Base-by-base conservation (phyloP, 352 stramenopile species). In the Globisporangium cylindrosporum region DNA sequence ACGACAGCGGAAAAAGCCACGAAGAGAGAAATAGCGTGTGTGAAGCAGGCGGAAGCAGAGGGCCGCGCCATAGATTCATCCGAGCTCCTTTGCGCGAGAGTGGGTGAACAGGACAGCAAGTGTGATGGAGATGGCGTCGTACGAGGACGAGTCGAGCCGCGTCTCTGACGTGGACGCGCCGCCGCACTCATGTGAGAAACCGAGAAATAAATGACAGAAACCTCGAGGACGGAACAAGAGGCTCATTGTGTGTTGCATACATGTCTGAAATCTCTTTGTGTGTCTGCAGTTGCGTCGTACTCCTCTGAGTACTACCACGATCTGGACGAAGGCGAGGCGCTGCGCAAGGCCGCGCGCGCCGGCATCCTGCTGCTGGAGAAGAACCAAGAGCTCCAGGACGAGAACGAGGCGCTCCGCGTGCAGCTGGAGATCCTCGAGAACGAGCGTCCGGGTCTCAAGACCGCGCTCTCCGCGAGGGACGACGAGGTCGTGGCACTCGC, bases 331-430 rank as follows among this genome's bases (percentile, higher is more conserved):
- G 77, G 88, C n/a, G 81, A 91, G 38, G 78, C 81, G 55, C 76
- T 92, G 20, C 81, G 73, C 54, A 84, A 84, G 43, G 83, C 86
- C 36, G 86, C 84, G 12, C 84, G 86, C 43, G 82, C 82, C 18
- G 86, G 86, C 0, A 90, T 94, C 43, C 70, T 86, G 59, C 67
- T 94, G 41, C 67, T 94, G 56, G 86, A 94, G 73, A 78, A 84
- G 63, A 94, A 92, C 51, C 75, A 84, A 36, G 84, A 89, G 59
- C 71, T 94, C 7, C 73, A 87, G 38, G 77, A 83, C 46, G 81
- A 92, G 61, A 82, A 88, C 3, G 62, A 58, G 20, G 81, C 84
- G 14, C 70, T 94, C 48, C 81, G 79, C 9, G 73, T 78, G n/a
- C 84, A 92, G 55, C 69, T 91, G 62, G 72, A 71, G 25, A 70